These are phyloP conservation scores for Nitzschia sp. DNA, from an alignment of 108 stramenopile species.

Conservation along the genomic window DNA sequence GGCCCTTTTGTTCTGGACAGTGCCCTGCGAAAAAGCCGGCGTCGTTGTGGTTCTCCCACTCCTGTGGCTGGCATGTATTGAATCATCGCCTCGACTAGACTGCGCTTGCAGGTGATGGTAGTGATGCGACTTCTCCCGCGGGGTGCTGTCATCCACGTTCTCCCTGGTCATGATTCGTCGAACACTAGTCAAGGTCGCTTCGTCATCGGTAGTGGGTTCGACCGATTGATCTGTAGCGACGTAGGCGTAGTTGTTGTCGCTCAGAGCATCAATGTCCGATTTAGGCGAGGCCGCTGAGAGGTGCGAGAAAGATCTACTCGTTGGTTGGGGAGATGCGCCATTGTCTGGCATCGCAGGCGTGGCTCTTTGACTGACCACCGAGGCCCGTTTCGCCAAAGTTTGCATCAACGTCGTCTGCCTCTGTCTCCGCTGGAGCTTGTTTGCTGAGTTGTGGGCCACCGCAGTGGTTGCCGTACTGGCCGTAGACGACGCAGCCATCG, in stretches of 20 bases:
- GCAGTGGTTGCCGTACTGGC: constrained; percentile 6
- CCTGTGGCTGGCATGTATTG: neutral
- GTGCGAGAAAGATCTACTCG: neutral
- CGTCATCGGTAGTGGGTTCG: constrained; percentile 34
- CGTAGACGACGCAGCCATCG: neutral
- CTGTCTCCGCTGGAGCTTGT: constrained; percentile 20
- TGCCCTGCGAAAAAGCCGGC: neutral
- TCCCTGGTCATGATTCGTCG: constrained; percentile 39
- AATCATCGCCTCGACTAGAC: neutral
- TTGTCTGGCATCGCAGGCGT: neutral
- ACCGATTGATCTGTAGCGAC: constrained; percentile 21
- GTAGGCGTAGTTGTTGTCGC: constrained; percentile 13
- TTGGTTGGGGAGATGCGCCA: neutral
- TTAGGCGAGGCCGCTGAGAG: neutral
- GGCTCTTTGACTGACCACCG: neutral
- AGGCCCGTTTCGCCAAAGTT: neutral
- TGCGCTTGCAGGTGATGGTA: constrained; percentile 2
- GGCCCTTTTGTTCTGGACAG: neutral
- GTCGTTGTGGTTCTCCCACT: neutral
- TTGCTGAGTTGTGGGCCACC: neutral
- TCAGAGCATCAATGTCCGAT: neutral
- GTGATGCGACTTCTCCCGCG: constrained; percentile 9
- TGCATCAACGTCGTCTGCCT: constrained; percentile 4
- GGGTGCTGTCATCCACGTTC: neutral
- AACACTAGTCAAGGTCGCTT: constrained; percentile 50